A percentile compares a stretch with the other conserved stretches of the same genome.
Conservation (phyloP, 192 early-diverging fungal species). For the Podila clonocystis region DNA sequence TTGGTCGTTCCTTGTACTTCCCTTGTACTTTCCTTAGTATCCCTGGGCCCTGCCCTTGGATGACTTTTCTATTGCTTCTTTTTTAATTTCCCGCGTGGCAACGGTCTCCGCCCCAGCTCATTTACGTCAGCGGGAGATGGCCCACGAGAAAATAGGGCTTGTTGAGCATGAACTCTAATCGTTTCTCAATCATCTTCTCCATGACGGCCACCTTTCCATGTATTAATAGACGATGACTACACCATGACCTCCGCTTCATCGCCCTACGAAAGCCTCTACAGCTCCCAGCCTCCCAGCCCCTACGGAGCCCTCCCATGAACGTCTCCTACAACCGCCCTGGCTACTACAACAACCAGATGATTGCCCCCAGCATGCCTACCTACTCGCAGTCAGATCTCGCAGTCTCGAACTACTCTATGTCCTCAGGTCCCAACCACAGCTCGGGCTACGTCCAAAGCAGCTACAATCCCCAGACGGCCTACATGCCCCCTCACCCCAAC, state of each 20-base stretch:
- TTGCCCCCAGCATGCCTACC: slow-evolving; percentile 24
- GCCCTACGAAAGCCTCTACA: slow-evolving; percentile 26
- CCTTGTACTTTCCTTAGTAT: background rate
- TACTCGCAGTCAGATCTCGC: slow-evolving; percentile 36
- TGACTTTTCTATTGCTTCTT: slow-evolving; percentile 78
- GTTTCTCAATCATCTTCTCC: too few relatives aligned
- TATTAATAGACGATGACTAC: slow-evolving; percentile 35
- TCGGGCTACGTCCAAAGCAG: slow-evolving; percentile 65
- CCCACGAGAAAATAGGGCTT: slow-evolving; percentile 77
- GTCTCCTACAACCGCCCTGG: slow-evolving; percentile 24
- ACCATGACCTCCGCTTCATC: slow-evolving; percentile 1
- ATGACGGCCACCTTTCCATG: too few relatives aligned
- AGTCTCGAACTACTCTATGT: slow-evolving; percentile 9
- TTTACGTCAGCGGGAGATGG: background rate
- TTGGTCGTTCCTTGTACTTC: background rate
- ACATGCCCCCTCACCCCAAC: slow-evolving; percentile 17
- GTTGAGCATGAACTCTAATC: slow-evolving; percentile 68
- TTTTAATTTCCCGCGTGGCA: slow-evolving; percentile 1
- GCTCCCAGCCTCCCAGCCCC: slow-evolving; percentile 16
- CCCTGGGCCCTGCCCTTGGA: background rate
- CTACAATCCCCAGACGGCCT: slow-evolving; percentile 20
- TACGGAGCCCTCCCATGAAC: slow-evolving; percentile 18
- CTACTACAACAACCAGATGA: slow-evolving; percentile 40
- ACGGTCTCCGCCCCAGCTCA: background rate
- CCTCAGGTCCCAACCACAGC: slow-evolving; percentile 12